Conservation (phyloP, 2,329 filamentous ascomycete genomes). For the Sporothrix pseudoabietina region DNA sequence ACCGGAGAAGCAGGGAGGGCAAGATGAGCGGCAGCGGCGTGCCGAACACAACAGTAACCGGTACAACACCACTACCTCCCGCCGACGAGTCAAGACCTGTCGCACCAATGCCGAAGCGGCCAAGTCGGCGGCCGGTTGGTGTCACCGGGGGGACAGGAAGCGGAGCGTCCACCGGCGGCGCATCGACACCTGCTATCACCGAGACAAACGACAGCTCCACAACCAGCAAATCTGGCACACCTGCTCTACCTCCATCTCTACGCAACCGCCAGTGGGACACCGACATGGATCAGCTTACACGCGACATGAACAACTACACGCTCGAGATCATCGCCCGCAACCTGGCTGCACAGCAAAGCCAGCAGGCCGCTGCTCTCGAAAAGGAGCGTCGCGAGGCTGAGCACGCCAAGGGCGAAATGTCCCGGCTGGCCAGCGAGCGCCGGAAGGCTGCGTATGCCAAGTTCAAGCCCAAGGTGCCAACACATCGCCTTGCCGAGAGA, state of each 20-base stretch:
- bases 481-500: slow-evolving; percentile 34
- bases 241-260: slow-evolving; percentile 41
- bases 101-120: slow-evolving; percentile 32
- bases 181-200: not conserved
- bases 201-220: not conserved
- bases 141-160: not conserved
- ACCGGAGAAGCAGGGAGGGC: not conserved
- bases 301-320: slow-evolving; percentile 61
- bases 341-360: slow-evolving; percentile 49
- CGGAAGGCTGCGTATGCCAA: slow-evolving; percentile 32
- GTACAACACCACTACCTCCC: not conserved
- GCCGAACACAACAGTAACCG: not conserved
- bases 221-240: slow-evolving; percentile 11
- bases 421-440: slow-evolving; percentile 27
- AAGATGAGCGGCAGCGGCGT: not conserved
- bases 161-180: slow-evolving; percentile 20
- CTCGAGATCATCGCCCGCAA: slow-evolving; percentile 60
- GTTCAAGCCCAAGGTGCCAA: slow-evolving; percentile 31
- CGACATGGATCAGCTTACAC: slow-evolving; percentile 54
- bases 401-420: slow-evolving; percentile 24
- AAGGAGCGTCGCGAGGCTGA: not conserved
- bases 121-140: slow-evolving; percentile 25
- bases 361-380: not conserved
- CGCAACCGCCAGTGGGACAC: slow-evolving; percentile 40
- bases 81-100: not conserved